These are phyloP conservation scores for Myrica gale DNA, from an alignment of 306 rosid species.

Conservation along the genomic window DNA sequence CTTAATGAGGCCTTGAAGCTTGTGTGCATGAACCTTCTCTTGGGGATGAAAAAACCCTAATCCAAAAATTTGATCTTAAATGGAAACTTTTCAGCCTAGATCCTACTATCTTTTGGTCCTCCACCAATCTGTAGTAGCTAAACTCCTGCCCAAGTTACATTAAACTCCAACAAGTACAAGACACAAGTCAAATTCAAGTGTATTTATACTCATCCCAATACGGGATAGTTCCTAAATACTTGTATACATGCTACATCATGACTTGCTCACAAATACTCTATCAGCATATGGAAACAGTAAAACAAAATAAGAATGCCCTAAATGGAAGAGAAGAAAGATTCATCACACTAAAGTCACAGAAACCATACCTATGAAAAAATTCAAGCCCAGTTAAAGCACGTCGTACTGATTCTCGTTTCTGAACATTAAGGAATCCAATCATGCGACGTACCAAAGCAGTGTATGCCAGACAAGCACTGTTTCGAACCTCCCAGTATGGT, in stretches of 20 bases:
- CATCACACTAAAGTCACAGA: conserved; percentile 20
- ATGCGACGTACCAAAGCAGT: conserved; percentile 94
- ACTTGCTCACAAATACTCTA: neutral
- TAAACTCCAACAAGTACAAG: neutral
- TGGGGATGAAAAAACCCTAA: too few relatives aligned
- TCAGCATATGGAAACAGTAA: neutral
- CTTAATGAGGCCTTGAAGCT: neutral
- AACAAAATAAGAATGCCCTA: neutral
- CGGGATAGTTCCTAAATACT: neutral
- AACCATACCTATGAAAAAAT: conserved; percentile 82
- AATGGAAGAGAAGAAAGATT: conserved; percentile 5
- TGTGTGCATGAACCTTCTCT: too few relatives aligned
- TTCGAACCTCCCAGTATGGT: conserved; percentile 90
- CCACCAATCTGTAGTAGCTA: neutral
- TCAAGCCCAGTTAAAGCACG: conserved; percentile 91
- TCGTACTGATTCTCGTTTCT: conserved; percentile 83
- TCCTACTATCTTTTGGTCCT: neutral
- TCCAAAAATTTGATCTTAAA: too few relatives aligned
- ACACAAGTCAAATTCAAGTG: neutral
- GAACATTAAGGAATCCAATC: conserved; percentile 91
- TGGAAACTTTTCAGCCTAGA: neutral
- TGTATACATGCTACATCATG: neutral
- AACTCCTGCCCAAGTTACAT: neutral
- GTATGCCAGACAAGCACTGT: conserved; percentile 91
- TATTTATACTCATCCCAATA: neutral